These are phyloP conservation scores for Blastocystis sp. DNA, from an alignment of 352 stramenopile species.

Conservation along the genomic window DNA sequence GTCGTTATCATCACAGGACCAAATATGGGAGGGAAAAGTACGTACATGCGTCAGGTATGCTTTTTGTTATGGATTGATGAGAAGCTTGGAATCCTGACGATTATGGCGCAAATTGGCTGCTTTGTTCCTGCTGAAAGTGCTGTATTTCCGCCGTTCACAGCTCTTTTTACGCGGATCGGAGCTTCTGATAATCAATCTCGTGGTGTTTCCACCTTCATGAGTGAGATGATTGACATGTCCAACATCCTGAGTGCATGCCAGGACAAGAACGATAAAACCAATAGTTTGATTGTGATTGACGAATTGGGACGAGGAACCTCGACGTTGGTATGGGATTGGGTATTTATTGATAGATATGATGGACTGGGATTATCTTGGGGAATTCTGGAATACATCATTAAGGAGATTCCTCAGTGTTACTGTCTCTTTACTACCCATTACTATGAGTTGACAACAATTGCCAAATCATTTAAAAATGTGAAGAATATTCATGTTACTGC, in stretches of 20 bases:
- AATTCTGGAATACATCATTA: constrained; percentile 90
- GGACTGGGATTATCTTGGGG: constrained; percentile 82
- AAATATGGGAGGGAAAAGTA: constrained; percentile 97
- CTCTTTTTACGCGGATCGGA: constrained; percentile 87
- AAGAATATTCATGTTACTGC: constrained; percentile 91
- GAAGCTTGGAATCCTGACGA: constrained; percentile 63
- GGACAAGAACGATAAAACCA: constrained; percentile 56
- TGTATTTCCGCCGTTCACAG: constrained; percentile 85
- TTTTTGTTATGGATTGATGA: not conserved
- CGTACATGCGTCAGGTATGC: constrained; percentile 86
- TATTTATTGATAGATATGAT: constrained; percentile 63
- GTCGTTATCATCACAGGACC: constrained; percentile 89
- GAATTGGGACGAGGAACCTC: constrained; percentile 93
- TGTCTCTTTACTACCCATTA: constrained; percentile 97
- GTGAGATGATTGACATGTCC: constrained; percentile 96
- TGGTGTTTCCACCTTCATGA: constrained; percentile 98
- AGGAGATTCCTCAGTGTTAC: constrained; percentile 72
- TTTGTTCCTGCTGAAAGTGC: constrained; percentile 86
- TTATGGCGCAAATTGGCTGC: constrained; percentile 90
- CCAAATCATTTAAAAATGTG: constrained; percentile 74
- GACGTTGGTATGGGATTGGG: constrained; percentile 67
- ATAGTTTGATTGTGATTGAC: constrained; percentile 93
- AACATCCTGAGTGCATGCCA: constrained; percentile 82
- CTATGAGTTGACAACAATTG: constrained; percentile 91
- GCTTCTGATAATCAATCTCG: constrained; percentile 89